Base-by-base conservation (phyloP, 495 filamentous ascomycete species). In the Patellaria atrata region DNA sequence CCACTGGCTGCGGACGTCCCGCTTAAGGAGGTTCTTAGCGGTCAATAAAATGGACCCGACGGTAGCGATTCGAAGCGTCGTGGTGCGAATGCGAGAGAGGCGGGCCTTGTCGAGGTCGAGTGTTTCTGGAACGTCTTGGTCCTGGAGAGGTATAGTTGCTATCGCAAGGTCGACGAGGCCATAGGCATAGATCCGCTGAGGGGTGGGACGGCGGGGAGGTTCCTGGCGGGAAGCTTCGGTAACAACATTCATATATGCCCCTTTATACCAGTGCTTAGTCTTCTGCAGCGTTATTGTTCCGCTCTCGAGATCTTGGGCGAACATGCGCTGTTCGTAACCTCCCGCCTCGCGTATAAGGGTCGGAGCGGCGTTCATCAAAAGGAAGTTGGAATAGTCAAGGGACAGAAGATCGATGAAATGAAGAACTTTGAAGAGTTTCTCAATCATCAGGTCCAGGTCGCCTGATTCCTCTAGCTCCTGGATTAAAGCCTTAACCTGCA, bases 301-400 rank as follows among this genome's bases (percentile, higher is more conserved):
- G 27, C 71, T 61, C 19, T 75, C 68, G 10, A 94, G 41, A 13
- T 76, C 73, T 17, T 77, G 65, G 3, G 75, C 67, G 41, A 97
- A 96, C 10, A 65, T 65, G 35, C 75, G 70, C 19, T 77, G 65
- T 53, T 97, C 89, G 54, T 96, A 94, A 0, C 71, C 68, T 0
- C 75, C 61, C 3, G 81, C 81, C 41, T 92, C 76, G 40, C 82
- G 70, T 29, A 94, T 75, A 18, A 97, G 73, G 22, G 72, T 70
- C 1, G 84, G 83, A 0, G 83, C 83, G 0, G 77, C 75, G 21
- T 80, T 61, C 48, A 78, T 77, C 8, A 97, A 67, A 56, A 93
- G 71, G 48, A 89, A 96, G 53, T 97, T 97, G 5, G 85, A 81
- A 48, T 94, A 86, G 51, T 97, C 89, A 35, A 94, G 70, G n/a